Percentiles rank a stretch among this genome's conserved stretches.
Evolutionary conservation across 768 basidiomycete species (phyloP).

Genomic region (Gautieria morchelliformis): DNA sequence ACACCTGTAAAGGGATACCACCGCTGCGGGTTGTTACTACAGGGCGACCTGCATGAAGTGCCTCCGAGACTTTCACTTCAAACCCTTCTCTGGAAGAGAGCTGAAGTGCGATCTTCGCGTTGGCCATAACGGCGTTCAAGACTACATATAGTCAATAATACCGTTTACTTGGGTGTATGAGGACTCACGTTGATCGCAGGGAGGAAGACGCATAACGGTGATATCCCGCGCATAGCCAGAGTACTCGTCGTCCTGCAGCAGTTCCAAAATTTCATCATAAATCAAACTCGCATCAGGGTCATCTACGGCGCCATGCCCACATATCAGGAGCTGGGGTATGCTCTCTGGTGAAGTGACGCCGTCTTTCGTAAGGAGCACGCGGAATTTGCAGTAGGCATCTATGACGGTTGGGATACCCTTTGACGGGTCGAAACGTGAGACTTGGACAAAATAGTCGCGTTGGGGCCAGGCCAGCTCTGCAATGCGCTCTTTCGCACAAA

Average conservation of each 20-base stretch:
- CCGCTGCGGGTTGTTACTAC: slow-evolving; percentile 80
- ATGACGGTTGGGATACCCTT: slow-evolving; percentile 78
- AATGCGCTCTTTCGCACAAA: slow-evolving; percentile 78
- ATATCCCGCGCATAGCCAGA: slow-evolving; percentile 51
- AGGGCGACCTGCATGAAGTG: slow-evolving; percentile 84
- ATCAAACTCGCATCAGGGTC: slow-evolving; percentile 93
- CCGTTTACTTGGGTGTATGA: slow-evolving; percentile 5
- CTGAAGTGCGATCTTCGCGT: slow-evolving; percentile 83
- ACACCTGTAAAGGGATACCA: slow-evolving; percentile 79
- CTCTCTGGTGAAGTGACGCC: slow-evolving; percentile 38
- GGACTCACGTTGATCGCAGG: slow-evolving; percentile 70
- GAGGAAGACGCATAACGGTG: slow-evolving; percentile 67
- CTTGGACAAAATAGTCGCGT: slow-evolving; percentile 81
- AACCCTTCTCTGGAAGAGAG: slow-evolving; percentile 92
- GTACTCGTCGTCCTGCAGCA: slow-evolving; percentile 45
- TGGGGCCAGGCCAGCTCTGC: slow-evolving; percentile 65
- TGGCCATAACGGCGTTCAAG: slow-evolving; percentile 81
- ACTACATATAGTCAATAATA: slow-evolving; percentile 32
- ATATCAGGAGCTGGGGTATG: slow-evolving; percentile 67
- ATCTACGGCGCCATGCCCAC: slow-evolving; percentile 90
- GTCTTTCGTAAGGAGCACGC: slow-evolving; percentile 45
- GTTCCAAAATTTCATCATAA: slow-evolving; percentile 66
- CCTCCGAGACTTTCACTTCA: slow-evolving; percentile 95
- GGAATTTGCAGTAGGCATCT: slow-evolving; percentile 81
- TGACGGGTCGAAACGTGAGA: slow-evolving; percentile 91